Percentiles rank a stretch among this genome's conserved stretches.
Evolutionary conservation across 192 early-diverging fungal species (phyloP).

Genomic region (Coemansia sp.): DNA sequence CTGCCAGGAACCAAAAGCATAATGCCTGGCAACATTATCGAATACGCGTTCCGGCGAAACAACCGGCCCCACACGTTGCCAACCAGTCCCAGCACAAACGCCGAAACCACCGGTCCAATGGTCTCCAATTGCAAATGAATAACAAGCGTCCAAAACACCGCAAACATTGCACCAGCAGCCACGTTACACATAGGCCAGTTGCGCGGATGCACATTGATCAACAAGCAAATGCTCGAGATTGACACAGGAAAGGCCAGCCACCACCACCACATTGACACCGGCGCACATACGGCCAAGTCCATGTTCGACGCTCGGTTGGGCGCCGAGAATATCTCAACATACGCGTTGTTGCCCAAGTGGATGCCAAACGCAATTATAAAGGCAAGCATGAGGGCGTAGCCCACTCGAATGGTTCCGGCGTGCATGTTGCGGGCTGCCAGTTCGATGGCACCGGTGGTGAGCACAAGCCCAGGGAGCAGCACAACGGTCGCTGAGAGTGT

Average conservation of each 20-base stretch:
- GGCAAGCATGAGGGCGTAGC: conserved; percentile 73
- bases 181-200: conserved; percentile 70
- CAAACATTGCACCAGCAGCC: conserved; percentile 64
- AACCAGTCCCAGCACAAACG: conserved; percentile 71
- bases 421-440: conserved; percentile 79
- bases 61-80: conserved; percentile 73
- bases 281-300: conserved; percentile 18
- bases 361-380: conserved; percentile 71
- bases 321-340: conserved; percentile 56
- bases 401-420: conserved; percentile 75
- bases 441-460: conserved; percentile 82
- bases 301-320: conserved; percentile 15
- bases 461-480: conserved; percentile 63
- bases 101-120: conserved; percentile 60
- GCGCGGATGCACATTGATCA: conserved; percentile 52
- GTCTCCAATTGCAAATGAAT: conserved; percentile 53
- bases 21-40: conserved; percentile 76
- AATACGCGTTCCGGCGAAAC: conserved; percentile 59
- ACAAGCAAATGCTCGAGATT: conserved; percentile 50
- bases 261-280: conserved; percentile 47
- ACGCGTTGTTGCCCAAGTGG: conserved; percentile 57
- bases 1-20: conserved; percentile 76
- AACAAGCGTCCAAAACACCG: conserved; percentile 58
- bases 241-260: conserved; percentile 57
- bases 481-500: conserved; percentile 60